Evolutionary conservation across 768 basidiomycete genomes (phyloP), one percentile per base, ranked within the genome.

Genomic region (Gymnopilus junonius): DNA sequence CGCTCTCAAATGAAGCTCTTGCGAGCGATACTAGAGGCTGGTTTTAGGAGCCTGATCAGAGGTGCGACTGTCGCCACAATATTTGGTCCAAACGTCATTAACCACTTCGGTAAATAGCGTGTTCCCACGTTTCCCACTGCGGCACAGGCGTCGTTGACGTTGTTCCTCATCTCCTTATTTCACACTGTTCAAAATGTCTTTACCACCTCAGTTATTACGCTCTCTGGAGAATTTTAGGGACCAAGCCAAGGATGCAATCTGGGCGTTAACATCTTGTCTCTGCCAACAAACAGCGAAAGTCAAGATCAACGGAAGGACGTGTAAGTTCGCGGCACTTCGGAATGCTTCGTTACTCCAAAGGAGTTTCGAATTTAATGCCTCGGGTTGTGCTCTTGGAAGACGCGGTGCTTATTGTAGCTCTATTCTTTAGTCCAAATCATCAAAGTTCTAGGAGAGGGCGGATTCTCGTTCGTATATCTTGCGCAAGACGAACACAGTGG

Each of bases 271-370:
- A 0, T 91, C 91, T 11, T 93, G 93, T 75, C 74, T 93, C 39
- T 94, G 90, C 78, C 86, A 87, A 72, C 90, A 88, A 72, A 85
- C 93, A 45, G 90, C 94, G 15, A 94, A 88, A 62, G 83, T 98
- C 63, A 97, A 99, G 80, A 95, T 99, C 64, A 97, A 97, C 69
- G 97, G 97, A 37, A 86, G 97, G 67, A 93, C 94, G 40, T 99
- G 92, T 93, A 68, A 82, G 89, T 84, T 60, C 23, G 7, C 40
- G 40, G 40, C 15, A 11, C 32, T 20, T 54, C 29, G 6, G n/a
- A 35, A 40, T 37, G 37, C 35, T 29, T 39, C 8, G 25, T 23
- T 25, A 14, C 45, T 23, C 21, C 45, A 4, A 25, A 43, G 37
- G 23, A 40, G 55, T 21, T 23, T 34, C 4, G 37, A 39, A 42